Percentiles rank a stretch among this genome's conserved stretches.
These are phyloP conservation scores for Penicilliopsis zonata DNA, from an alignment of 495 filamentous ascomycete genomes.

Conservation along the genomic window DNA sequence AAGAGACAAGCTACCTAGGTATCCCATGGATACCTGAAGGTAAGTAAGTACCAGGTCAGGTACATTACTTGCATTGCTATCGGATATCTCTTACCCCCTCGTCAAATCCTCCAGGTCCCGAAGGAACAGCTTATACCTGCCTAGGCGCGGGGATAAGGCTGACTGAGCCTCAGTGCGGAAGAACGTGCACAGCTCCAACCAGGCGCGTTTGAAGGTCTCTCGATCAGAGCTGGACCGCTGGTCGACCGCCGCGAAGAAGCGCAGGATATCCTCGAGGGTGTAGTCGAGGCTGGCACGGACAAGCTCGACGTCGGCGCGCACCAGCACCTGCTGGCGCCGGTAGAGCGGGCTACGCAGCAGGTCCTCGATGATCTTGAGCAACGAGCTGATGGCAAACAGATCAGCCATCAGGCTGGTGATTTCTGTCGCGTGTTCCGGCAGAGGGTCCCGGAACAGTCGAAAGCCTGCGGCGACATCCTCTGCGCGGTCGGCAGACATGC, in stretches of 20 bases:
- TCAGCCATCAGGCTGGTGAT: constrained; percentile 43
- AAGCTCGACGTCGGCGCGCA: constrained; percentile 32
- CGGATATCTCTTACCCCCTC: constrained; percentile 25
- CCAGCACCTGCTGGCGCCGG: constrained; percentile 18
- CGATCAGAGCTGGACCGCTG: constrained; percentile 17
- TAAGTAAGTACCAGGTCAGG: too few relatives aligned
- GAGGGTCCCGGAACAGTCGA: constrained; percentile 33
- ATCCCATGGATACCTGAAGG: neutral
- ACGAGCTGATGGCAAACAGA: constrained; percentile 41
- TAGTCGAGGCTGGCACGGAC: constrained; percentile 35
- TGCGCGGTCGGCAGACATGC: constrained; percentile 35
- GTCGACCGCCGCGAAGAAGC: constrained; percentile 37
- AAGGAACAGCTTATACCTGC: constrained; percentile 41
- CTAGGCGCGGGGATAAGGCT: constrained; percentile 36
- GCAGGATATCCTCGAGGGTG: constrained; percentile 40
- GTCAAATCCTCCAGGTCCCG: constrained; percentile 33
- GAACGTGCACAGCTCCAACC: constrained; percentile 36
- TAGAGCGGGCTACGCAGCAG: constrained; percentile 19
- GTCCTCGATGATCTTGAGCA: constrained; percentile 33
- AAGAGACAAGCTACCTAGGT: constrained; percentile 7
- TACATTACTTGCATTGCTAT: constrained; percentile 1
- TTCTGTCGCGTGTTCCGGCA: constrained; percentile 40
- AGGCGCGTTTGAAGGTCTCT: constrained; percentile 34
- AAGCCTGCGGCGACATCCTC: constrained; percentile 44
- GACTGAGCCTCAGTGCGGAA: constrained; percentile 41